Base-by-base conservation (phyloP, 2,329 filamentous ascomycete species). In the Neonectria magnoliae region DNA sequence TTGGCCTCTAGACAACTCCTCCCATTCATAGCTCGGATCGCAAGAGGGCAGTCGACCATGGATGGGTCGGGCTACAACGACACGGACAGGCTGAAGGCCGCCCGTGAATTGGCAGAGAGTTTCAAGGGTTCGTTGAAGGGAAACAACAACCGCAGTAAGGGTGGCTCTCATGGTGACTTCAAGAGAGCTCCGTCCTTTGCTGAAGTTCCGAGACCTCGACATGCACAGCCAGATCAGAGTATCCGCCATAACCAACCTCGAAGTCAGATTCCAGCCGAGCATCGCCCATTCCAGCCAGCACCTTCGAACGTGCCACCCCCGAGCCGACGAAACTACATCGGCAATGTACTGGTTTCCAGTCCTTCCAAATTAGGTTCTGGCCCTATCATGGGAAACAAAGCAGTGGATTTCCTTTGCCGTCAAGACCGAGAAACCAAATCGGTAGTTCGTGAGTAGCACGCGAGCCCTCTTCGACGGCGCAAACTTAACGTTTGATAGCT, bases 81-180 rank as follows among this genome's bases (percentile, higher is more conserved):
- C 22, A 25, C 65, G 0, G 65, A 68, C 9, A 77, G 70, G 41
- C 54, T 79, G 2, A 66, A 63, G 14, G 77, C 67, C 10, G 77
- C 77, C 14, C 61, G 62, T 16, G 75, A 69, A 5, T 71, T 79
- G 13, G 71, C 70, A 1, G 44, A 52, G 2, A 69, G 65, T 42
- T 79, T 79, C 58, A 73, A 71, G 16, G 59, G 56, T 1, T 6
- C 60, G 22, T 9, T 22, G 3, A 69, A 65, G 5, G 42, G 51
- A 16, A 48, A 20, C 16, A 59, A 11, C 1, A 31, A 22, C 9
- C 36, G 53, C 11, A 20, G 18, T n/a, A 65, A 60, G 14, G 45
- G 53, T n/a, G 13, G 11, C 9, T 13, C 47, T 9, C 22, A 18
- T 14, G 52, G 27, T 25, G n/a, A 42, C 4, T 20, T 42, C 38